Conservation (phyloP, 176 grass and related monocot species). For the Zea luxurians region DNA sequence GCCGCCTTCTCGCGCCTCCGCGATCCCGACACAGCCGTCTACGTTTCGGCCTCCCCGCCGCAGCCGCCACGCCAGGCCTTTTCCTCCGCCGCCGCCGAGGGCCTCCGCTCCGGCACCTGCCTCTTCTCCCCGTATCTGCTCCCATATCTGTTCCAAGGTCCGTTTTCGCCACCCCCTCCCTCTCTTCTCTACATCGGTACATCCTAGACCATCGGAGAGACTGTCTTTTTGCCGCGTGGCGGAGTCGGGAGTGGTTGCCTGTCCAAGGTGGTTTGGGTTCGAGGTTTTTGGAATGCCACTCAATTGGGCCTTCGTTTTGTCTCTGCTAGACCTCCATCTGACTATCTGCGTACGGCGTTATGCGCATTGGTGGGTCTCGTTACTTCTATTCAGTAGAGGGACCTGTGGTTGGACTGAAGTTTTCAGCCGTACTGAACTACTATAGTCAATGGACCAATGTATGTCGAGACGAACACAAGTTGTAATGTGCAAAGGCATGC, state of each 20-base stretch:
- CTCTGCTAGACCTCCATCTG: background rate
- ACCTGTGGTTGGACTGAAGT: background rate
- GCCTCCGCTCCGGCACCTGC: background rate
- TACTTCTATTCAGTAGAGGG: slow-evolving; percentile 5
- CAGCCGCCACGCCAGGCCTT: slow-evolving; percentile 24
- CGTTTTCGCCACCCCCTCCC: background rate
- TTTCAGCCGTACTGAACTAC: background rate
- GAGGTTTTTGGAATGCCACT: background rate
- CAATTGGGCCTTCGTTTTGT: background rate
- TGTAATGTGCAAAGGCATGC: background rate
- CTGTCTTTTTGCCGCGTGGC: background rate
- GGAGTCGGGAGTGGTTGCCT: background rate
- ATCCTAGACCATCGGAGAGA: background rate
- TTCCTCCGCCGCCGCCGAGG: background rate
- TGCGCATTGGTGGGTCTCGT: background rate
- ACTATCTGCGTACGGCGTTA: background rate
- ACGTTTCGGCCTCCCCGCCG: slow-evolving; percentile 7
- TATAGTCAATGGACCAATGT: background rate
- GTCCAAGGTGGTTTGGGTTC: background rate
- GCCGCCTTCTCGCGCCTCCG: background rate
- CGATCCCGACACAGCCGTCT: background rate
- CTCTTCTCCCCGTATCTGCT: slow-evolving; percentile 8
- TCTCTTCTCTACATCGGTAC: no score
- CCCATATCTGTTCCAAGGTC: slow-evolving; percentile 14
- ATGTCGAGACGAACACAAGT: background rate